Evolutionary conservation across 2,329 filamentous ascomycete genomes (phyloP).

Genomic region (Rhytidhysteron rufulum): DNA sequence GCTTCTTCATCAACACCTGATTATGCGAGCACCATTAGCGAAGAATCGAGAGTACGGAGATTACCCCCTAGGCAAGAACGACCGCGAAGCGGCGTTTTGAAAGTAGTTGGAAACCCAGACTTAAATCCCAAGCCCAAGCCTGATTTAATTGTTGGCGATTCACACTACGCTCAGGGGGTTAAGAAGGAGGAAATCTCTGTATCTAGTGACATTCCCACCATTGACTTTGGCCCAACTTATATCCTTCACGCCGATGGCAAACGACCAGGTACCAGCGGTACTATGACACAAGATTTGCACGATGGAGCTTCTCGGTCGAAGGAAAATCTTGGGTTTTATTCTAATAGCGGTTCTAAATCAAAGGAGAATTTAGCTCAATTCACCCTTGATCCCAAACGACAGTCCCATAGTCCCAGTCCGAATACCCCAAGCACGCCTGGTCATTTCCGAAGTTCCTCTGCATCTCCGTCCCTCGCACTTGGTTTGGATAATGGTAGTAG

Average conservation of each 20-base stretch:
- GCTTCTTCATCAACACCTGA: conserved; percentile 67
- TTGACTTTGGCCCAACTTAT: conserved; percentile 84
- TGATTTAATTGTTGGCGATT: conserved; percentile 46
- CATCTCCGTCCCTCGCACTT: conserved; percentile 36
- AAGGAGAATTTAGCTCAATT: conserved; percentile 27
- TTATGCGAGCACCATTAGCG: conserved; percentile 64
- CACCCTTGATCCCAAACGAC: conserved; percentile 24
- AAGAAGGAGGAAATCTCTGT: conserved; percentile 9
- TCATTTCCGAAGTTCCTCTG: conserved; percentile 37
- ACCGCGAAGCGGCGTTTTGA: conserved; percentile 74
- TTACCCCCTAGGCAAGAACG: conserved; percentile 52
- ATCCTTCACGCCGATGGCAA: conserved; percentile 58
- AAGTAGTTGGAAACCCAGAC: conserved; percentile 63
- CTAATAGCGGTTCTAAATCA: conserved; percentile 26
- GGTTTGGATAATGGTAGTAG: conserved; percentile 58
- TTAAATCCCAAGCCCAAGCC: conserved; percentile 38
- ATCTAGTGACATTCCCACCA: conserved; percentile 60
- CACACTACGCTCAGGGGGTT: conserved; percentile 34
- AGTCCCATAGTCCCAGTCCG: conserved; percentile 25
- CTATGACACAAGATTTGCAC: conserved; percentile 40
- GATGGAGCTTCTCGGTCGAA: conserved; percentile 27
- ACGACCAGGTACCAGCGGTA: conserved; percentile 55
- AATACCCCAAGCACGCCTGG: conserved; percentile 38
- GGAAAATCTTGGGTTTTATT: no score
- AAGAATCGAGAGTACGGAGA: conserved; percentile 35